These are phyloP conservation scores for Hamamelis virginiana DNA, from an alignment of 164 flowering plant genomes.

Conservation along the genomic window DNA sequence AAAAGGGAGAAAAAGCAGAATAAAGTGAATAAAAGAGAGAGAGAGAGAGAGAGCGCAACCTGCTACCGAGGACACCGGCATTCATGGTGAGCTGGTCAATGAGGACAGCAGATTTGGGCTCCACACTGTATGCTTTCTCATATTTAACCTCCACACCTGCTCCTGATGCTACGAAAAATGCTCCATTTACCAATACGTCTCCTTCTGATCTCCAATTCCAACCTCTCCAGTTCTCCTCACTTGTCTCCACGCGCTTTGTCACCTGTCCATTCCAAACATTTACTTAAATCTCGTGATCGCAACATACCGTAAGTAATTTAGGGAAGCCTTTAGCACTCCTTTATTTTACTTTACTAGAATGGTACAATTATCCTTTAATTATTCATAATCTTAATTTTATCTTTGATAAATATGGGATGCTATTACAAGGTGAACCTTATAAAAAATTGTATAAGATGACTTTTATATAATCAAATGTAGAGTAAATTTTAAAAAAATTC, in stretches of 20 bases:
- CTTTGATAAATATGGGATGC: no score
- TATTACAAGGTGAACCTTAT: no score
- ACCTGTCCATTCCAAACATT: slow-evolving; percentile 17
- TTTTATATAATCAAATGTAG: no score
- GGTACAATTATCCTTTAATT: no score
- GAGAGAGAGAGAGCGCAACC: slow-evolving; percentile 16
- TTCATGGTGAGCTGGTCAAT: slow-evolving; percentile 33
- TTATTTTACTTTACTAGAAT: no score
- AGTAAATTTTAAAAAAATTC: no score
- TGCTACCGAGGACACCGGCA: slow-evolving; percentile 43
- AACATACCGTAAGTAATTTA: no score
- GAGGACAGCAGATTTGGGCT: slow-evolving; percentile 39
- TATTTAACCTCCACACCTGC: slow-evolving; percentile 31
- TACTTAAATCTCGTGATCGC: no score
- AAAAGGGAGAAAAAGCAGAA: neutral
- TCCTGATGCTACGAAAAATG: slow-evolving; percentile 45
- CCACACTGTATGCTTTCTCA: slow-evolving; percentile 45
- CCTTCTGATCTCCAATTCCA: slow-evolving; percentile 58
- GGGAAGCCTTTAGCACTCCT: no score
- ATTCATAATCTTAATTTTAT: no score
- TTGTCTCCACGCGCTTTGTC: slow-evolving; percentile 45
- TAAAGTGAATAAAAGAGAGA: neutral
- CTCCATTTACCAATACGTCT: slow-evolving; percentile 48
- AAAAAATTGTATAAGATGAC: no score
- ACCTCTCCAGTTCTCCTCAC: slow-evolving; percentile 30